Conservation (phyloP, 495 filamentous ascomycete genomes). For the Zalerion maritima region DNA sequence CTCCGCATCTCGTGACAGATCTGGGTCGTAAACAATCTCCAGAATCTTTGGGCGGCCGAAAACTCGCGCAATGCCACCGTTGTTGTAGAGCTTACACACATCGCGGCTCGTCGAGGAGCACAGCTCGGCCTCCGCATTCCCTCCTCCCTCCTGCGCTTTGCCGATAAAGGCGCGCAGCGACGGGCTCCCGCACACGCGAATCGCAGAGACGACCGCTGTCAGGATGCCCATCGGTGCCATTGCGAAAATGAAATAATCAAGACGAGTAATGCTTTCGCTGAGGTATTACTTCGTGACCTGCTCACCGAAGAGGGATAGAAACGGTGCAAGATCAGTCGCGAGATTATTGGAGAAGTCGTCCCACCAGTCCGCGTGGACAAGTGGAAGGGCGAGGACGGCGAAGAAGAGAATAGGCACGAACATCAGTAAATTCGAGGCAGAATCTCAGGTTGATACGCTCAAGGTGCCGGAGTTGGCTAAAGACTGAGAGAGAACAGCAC, state of each 20-base stretch:
- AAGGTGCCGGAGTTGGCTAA: too few relatives aligned
- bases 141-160: constrained; percentile 24
- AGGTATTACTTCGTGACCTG: constrained; percentile 42
- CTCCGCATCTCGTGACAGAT: constrained; percentile 17
- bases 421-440: too few relatives aligned
- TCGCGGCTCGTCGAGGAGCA: constrained; percentile 19
- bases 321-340: constrained; percentile 23
- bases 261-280: constrained; percentile 28
- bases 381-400: too few relatives aligned
- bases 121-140: constrained; percentile 17
- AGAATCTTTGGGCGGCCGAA: constrained; percentile 19
- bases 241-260: constrained; percentile 39
- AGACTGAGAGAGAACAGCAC: too few relatives aligned
- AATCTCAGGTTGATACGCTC: too few relatives aligned
- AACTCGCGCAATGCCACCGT: constrained; percentile 18
- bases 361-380: too few relatives aligned
- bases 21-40: constrained; percentile 18
- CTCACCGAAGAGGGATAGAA: constrained; percentile 40
- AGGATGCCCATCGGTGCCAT: constrained; percentile 39
- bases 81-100: constrained; percentile 29
- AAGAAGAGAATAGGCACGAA: too few relatives aligned
- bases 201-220: constrained; percentile 36
- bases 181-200: constrained; percentile 33
- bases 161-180: constrained; percentile 36
- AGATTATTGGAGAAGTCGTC: constrained; percentile 40